phyloP scores from a whole-genome alignment of 2,329 filamentous ascomycete genomes.

The Magnaporthiopsis rhizophila region DNA sequence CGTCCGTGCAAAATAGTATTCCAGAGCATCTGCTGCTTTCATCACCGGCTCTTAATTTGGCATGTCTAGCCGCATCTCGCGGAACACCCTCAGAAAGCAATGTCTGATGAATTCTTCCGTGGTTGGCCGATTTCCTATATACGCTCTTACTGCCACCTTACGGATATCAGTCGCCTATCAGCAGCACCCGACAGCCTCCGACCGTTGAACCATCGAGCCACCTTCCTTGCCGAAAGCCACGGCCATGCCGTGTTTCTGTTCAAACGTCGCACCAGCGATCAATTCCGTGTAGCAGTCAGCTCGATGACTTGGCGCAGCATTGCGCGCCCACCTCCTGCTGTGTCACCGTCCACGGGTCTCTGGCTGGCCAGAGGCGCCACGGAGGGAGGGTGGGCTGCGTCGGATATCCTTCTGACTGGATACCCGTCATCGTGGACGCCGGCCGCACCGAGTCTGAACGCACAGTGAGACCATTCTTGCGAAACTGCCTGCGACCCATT shows the following conservation, averaged over 20 bases:
- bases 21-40: neutral
- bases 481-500: neutral
- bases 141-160: neutral
- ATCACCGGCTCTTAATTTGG: neutral
- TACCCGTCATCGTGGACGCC: neutral
- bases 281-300: neutral
- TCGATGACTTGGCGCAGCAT: neutral
- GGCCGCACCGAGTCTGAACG: neutral
- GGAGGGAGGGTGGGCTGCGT: neutral
- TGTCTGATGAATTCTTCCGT: neutral
- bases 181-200: neutral
- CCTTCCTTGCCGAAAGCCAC: no score
- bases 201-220: neutral
- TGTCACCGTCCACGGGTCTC: neutral
- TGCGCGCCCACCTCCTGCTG: neutral
- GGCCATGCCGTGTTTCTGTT: no score
- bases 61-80: neutral
- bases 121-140: neutral
- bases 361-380: neutral
- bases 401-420: neutral
- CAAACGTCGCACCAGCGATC: neutral
- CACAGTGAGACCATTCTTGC: neutral
- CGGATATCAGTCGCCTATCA: neutral
- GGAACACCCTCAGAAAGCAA: no score
- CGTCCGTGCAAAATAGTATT: neutral